These are phyloP conservation scores for Backusella tarrabulga DNA, from an alignment of 192 early-diverging fungal species.

Conservation along the genomic window DNA sequence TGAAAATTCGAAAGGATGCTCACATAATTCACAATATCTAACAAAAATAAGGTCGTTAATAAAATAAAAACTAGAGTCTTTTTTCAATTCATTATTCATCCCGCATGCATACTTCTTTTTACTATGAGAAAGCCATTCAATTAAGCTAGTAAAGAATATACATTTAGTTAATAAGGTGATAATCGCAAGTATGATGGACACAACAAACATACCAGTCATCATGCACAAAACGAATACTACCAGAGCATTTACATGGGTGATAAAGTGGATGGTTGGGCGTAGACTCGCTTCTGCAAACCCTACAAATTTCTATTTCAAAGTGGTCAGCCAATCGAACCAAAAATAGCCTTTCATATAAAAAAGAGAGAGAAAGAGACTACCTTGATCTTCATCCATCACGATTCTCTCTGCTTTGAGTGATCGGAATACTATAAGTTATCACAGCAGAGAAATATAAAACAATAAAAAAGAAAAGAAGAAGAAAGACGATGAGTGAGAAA, in stretches of 20 bases:
- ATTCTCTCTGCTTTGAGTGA: background rate
- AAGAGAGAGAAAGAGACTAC: background rate
- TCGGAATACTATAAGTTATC: background rate
- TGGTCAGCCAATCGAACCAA: background rate
- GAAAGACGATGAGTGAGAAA: background rate
- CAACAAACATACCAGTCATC: constrained; percentile 68
- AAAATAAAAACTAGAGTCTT: background rate
- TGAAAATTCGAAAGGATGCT: constrained; percentile 81
- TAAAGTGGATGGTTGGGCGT: constrained; percentile 84
- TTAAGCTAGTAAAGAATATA: constrained; percentile 45
- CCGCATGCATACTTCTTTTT: constrained; percentile 60
- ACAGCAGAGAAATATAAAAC: background rate
- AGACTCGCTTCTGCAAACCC: constrained; percentile 76
- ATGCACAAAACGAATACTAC: constrained; percentile 94
- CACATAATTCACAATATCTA: constrained; percentile 89
- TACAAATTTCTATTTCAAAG: constrained; percentile 61
- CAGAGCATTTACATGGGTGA: constrained; percentile 95
- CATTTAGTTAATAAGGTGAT: background rate
- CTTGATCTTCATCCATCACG: constrained; percentile 25
- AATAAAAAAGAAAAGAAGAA: background rate
- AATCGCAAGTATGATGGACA: background rate
- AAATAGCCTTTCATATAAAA: background rate
- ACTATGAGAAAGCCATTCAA: constrained; percentile 82
- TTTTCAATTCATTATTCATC: background rate
- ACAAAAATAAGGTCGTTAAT: background rate